A percentile compares a stretch with the other conserved stretches of the same genome.
These are phyloP conservation scores for Tulasnella sp. DNA, from an alignment of 768 basidiomycete species.

Conservation along the genomic window DNA sequence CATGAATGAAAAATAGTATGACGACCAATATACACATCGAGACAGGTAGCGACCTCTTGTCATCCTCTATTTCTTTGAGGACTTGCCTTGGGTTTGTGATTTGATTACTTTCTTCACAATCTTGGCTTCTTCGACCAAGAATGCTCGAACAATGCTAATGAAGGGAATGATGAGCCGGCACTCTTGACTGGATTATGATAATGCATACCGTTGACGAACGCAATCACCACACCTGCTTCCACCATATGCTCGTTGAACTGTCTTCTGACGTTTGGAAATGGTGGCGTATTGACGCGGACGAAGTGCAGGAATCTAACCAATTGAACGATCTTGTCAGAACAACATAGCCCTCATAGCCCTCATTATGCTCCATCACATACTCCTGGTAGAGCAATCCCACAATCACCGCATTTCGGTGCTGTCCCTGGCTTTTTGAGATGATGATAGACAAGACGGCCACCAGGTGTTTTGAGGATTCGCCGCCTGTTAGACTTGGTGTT, in stretches of 20 bases:
- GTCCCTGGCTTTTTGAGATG: slow-evolving; percentile 90
- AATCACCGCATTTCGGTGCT: slow-evolving; percentile 96
- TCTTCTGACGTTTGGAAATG: slow-evolving; percentile 95
- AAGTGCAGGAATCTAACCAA: slow-evolving; percentile 71
- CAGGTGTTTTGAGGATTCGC: slow-evolving; percentile 94
- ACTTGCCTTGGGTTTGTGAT: slow-evolving; percentile 46
- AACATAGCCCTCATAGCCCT: neutral
- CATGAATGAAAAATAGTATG: no score
- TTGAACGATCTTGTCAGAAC: neutral
- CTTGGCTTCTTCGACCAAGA: slow-evolving; percentile 99
- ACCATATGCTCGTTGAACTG: slow-evolving; percentile 90
- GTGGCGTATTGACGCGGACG: slow-evolving; percentile 92
- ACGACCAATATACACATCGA: no score
- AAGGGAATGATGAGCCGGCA: slow-evolving; percentile 22
- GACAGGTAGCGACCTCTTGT: no score
- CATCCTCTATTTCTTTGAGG: slow-evolving; percentile 3
- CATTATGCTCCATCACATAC: no score
- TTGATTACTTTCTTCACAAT: slow-evolving; percentile 99
- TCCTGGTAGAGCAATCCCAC: slow-evolving; percentile 84
- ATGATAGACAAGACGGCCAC: slow-evolving; percentile 96
- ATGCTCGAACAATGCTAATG: slow-evolving; percentile 88
- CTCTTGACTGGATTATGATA: neutral
- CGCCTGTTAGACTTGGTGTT: slow-evolving; percentile 89
- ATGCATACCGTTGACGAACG: slow-evolving; percentile 71
- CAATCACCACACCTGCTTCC: slow-evolving; percentile 94